Evolutionary conservation across 495 filamentous ascomycete species (phyloP).

Genomic region (Podospora tetraspora): DNA sequence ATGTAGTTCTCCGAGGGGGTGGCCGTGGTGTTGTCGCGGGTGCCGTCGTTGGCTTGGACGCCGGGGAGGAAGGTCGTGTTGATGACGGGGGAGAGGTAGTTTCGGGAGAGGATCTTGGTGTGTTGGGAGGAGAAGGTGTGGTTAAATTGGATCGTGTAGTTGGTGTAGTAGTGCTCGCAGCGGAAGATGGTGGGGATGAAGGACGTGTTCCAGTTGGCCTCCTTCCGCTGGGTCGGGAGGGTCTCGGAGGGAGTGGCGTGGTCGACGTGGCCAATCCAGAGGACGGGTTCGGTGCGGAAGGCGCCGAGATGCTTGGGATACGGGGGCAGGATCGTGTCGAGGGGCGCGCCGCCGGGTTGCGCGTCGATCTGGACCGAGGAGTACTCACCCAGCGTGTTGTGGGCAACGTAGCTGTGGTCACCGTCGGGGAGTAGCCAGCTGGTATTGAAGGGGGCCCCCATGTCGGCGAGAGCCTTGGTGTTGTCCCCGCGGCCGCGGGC

Average conservation of each 20-base stretch:
- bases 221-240: neutral
- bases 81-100: constrained; percentile 19
- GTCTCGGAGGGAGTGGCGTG: constrained; percentile 2
- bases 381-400: constrained; percentile 23
- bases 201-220: constrained; percentile 11
- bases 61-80: constrained; percentile 19
- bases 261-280: constrained; percentile 24
- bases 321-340: neutral
- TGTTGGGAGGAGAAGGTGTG: constrained; percentile 20
- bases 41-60: constrained; percentile 19
- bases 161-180: constrained; percentile 27
- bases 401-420: constrained; percentile 19
- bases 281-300: constrained; percentile 24
- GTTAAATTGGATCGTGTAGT: constrained; percentile 29
- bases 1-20: constrained; percentile 23
- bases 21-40: constrained; percentile 23
- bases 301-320: constrained; percentile 25
- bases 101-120: constrained; percentile 16
- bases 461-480: constrained; percentile 7
- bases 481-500: constrained; percentile 19
- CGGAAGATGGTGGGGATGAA: constrained; percentile 19
- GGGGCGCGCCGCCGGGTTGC: constrained; percentile 5
- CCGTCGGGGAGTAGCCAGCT: constrained; percentile 22
- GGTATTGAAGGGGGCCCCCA: constrained; percentile 21
- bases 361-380: constrained; percentile 15